Evolutionary conservation across 306 rosid genomes (phyloP).

Genomic region (Urtica urens): DNA sequence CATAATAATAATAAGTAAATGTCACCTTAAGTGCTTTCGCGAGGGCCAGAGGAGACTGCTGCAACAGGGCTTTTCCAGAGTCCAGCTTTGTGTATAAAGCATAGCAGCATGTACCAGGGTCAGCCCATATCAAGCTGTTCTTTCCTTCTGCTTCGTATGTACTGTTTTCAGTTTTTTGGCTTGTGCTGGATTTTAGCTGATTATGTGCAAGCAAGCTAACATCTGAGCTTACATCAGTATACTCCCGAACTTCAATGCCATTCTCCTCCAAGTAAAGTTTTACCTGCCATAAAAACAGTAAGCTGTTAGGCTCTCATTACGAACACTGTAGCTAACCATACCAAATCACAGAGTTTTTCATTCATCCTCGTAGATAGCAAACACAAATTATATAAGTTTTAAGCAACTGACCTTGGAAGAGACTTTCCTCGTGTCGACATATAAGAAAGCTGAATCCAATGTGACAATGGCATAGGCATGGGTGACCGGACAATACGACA

Average conservation of each 20-base stretch:
- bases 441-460: slow-evolving; percentile 54
- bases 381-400: slow-evolving; percentile 7
- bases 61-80: slow-evolving; percentile 47
- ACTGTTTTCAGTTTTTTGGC: slow-evolving; percentile 27
- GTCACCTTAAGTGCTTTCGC: slow-evolving; percentile 91
- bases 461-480: slow-evolving; percentile 85
- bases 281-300: slow-evolving; percentile 34
- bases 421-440: slow-evolving; percentile 69
- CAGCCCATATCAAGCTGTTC: slow-evolving; percentile 62
- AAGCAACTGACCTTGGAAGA: slow-evolving; percentile 82
- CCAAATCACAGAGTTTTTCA: not conserved
- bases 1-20: not conserved
- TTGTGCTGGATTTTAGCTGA: slow-evolving; percentile 36
- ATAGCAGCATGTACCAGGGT: slow-evolving; percentile 80
- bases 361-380: not conserved
- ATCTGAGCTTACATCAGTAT: slow-evolving; percentile 53
- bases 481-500: slow-evolving; percentile 82
- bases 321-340: not conserved
- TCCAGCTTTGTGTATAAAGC: slow-evolving; percentile 66
- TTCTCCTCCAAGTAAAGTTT: slow-evolving; percentile 46
- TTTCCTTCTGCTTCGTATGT: slow-evolving; percentile 33
- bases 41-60: slow-evolving; percentile 95
- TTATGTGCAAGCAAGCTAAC: slow-evolving; percentile 48
- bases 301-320: not conserved
- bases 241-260: slow-evolving; percentile 74